Base-by-base conservation (phyloP, 768 basidiomycete genomes). In the Termitomyces titanicus region DNA sequence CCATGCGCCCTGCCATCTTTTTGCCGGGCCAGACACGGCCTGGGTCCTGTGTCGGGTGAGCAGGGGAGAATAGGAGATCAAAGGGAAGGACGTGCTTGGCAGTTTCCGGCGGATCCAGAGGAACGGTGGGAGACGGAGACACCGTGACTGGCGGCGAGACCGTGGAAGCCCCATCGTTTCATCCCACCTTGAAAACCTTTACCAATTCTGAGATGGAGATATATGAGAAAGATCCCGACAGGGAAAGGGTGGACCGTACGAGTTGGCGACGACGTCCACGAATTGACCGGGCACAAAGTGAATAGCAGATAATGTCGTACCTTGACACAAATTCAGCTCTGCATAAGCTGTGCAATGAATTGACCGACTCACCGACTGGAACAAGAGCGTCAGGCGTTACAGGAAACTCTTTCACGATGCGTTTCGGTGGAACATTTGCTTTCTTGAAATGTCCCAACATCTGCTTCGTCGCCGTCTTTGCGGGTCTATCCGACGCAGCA, bases 221-320 rank as follows among this genome's bases (percentile, higher is more conserved):
- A 25, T 27, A 46, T 45, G 20, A 45, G 43, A 43, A 24, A 4
- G 0, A n/a, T 6, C 3, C 3, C 0, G 15, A 11, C 15, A 24
- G 5, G 6, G 18, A 33, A 22, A 44, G 27, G 24, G 53, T 46
- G 10, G 34, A 24, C 82, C 92, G 62, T 65, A 98, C 96, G 91
- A 92, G 61, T 89, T 90, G 7, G 89, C 90, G 58, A 90, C 79
- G 6, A 94, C 89, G 69, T 98, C 96, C 12, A 98, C 92, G 66
- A 79, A 93, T 68, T 99, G 97, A 0, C 97, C 97, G 0, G 97
- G 97, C 8, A 98, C 97, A 64, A 96, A 98, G 70, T 99, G 97
- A 40, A 89, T 79, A 0, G 94, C 93, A 45, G 90, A 94, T 37
- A 99, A 66, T 12, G 85, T 89, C 0, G 95, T 94, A 29, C 96